Base-by-base conservation (phyloP, 1,284 basidiomycete genomes). In the Uromyces viciae-fabae region DNA sequence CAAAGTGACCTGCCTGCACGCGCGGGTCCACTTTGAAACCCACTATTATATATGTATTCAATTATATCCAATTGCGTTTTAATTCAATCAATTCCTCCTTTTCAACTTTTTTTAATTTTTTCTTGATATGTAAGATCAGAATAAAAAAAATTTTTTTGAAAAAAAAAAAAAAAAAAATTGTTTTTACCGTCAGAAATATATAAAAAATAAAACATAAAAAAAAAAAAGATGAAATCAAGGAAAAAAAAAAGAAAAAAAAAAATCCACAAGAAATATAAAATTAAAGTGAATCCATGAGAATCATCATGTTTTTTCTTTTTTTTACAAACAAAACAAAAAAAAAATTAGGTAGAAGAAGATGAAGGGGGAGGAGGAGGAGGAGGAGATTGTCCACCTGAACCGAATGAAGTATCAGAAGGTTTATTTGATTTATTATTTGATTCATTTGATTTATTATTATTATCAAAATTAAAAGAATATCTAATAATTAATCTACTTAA, bases 381-480 rank as follows among this genome's bases (percentile, higher is more conserved):
- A 8, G 68, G n/a, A 17, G 66, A 17, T 15, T 28, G 42, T 17
- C n/a, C n/a, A n/a, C 66, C 66, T 43, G 38, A 68, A 68, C 40
- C 66, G 36, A n/a, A n/a, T n/a, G n/a, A n/a, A n/a, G n/a, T n/a
- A n/a, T n/a, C n/a, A n/a, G n/a, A n/a, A n/a, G n/a, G n/a, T n/a
- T n/a, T n/a, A n/a, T n/a, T n/a, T n/a, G n/a, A n/a, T n/a, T n/a
- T n/a, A n/a, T n/a, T n/a, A n/a, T n/a, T n/a, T n/a, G n/a, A n/a
- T 22, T 22, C 46, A 49, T 25, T 28, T 22, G 46, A 42, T 1
- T 71, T 33, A 38, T 66, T 64, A 22, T 42, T 22, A 36, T 28
- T 11, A 33, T 76, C 74, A 4, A 76, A 56, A 3, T 38, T 40
- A 15, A 60, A 64, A 38, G 58, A 17, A 25, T 76, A 76, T 33